A percentile compares a stretch with the other conserved stretches of the same genome.
phyloP scores from a whole-genome alignment of 106 monocot genomes.

The Dendrobium chrysotoxum region DNA sequence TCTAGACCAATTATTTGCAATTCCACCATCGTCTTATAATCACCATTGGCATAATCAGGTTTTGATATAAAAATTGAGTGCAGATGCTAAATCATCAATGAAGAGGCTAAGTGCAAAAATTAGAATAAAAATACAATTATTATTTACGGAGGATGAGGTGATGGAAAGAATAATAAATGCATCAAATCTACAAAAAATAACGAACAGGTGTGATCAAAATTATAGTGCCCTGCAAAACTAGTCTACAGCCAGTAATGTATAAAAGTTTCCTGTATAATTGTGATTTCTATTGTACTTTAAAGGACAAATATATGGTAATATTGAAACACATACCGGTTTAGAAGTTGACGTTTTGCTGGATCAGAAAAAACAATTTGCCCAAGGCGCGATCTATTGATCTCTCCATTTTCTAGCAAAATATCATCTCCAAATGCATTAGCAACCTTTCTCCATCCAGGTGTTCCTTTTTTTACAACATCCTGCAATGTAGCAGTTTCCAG shows the following conservation, averaged over 20 bases:
- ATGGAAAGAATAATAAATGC: too few species aligned
- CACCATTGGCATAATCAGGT: too few species aligned
- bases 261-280: not conserved
- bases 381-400: constrained; percentile 56
- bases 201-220: not conserved
- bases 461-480: constrained; percentile 73
- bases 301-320: not conserved
- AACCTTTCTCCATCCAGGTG: constrained; percentile 69
- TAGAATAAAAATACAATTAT: too few species aligned
- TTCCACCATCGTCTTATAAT: too few species aligned
- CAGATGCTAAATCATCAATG: too few species aligned
- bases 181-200: too few species aligned
- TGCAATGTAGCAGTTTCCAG: constrained; percentile 11
- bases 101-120: too few species aligned
- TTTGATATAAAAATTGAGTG: too few species aligned
- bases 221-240: not conserved
- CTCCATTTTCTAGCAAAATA: constrained; percentile 60
- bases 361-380: constrained; percentile 72
- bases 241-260: not conserved
- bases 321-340: constrained; percentile 42
- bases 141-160: too few species aligned
- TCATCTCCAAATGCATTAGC: constrained; percentile 49
- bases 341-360: constrained; percentile 55
- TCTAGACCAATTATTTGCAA: too few species aligned
- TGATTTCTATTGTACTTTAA: not conserved